Percentiles rank a stretch among this genome's conserved stretches.
Conservation (phyloP, 805 yeast species). For the Teunomyces pallodes region DNA sequence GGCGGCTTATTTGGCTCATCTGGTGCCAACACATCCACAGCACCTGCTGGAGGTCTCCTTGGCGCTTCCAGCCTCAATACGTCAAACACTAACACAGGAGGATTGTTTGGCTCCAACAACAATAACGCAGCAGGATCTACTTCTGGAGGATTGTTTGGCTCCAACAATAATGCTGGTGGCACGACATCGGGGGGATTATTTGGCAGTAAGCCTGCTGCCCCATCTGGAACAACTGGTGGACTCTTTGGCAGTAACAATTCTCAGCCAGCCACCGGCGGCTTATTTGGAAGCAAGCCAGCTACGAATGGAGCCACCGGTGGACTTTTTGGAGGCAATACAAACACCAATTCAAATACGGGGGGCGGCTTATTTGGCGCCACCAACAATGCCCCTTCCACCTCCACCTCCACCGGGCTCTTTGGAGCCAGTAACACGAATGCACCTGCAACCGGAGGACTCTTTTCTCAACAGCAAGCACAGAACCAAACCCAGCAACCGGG, state of each 20-base stretch:
- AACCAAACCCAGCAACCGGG: slow-evolving; percentile 32
- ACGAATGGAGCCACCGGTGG: slow-evolving; percentile 3
- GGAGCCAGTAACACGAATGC: slow-evolving; percentile 3
- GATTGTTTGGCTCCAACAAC: slow-evolving; percentile 11
- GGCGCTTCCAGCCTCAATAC: slow-evolving; percentile 1
- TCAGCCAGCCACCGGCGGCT: slow-evolving; percentile 5
- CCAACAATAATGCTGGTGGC: slow-evolving; percentile 9
- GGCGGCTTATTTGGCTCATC: no score
- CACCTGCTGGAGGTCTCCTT: slow-evolving; percentile 9
- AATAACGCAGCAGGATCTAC: background rate
- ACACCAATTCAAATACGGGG: slow-evolving; percentile 11
- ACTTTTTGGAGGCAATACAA: slow-evolving; percentile 9
- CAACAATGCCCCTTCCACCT: slow-evolving; percentile 6
- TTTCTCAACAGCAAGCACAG: slow-evolving; percentile 6
- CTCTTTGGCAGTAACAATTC: slow-evolving; percentile 2
- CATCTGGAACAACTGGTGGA: slow-evolving; percentile 8
- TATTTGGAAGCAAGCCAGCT: slow-evolving; percentile 12
- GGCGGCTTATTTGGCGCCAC: slow-evolving; percentile 9
- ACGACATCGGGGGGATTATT: slow-evolving; percentile 7
- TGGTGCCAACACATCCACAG: background rate
- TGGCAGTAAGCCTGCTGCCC: slow-evolving; percentile 1
- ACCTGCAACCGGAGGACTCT: slow-evolving; percentile 6
- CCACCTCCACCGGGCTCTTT: slow-evolving; percentile 6
- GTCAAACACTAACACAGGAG: slow-evolving; percentile 5
- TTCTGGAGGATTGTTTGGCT: slow-evolving; percentile 31